A percentile compares a stretch with the other conserved stretches of the same genome.
These are phyloP conservation scores for Saccharomyces jurei DNA, from an alignment of 805 yeast species.

Conservation along the genomic window DNA sequence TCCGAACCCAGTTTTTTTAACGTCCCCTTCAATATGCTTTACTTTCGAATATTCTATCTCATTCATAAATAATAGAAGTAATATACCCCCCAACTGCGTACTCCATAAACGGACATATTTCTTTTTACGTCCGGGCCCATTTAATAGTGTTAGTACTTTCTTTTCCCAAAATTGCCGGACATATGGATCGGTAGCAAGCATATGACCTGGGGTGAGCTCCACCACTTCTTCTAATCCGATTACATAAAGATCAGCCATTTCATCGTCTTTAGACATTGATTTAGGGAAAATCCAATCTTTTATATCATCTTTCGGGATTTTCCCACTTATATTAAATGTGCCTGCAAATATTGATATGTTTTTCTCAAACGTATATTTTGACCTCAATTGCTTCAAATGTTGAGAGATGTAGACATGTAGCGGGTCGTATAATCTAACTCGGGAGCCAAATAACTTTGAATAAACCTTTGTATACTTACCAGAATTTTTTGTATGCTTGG, in stretches of 20 bases:
- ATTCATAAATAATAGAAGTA: slow-evolving; percentile 59
- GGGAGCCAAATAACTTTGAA: slow-evolving; percentile 23
- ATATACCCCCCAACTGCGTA: slow-evolving; percentile 81
- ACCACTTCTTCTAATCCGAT: slow-evolving; percentile 87
- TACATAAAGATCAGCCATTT: slow-evolving; percentile 58
- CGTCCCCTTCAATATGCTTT: slow-evolving; percentile 56
- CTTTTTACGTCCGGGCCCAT: slow-evolving; percentile 30
- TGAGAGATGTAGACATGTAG: slow-evolving; percentile 73
- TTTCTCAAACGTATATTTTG: slow-evolving; percentile 51
- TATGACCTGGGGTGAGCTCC: slow-evolving; percentile 75
- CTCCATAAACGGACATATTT: slow-evolving; percentile 56
- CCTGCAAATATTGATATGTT: slow-evolving; percentile 68
- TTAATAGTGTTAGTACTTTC: slow-evolving; percentile 43
- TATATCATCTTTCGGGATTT: slow-evolving; percentile 48
- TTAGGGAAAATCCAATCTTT: slow-evolving; percentile 75
- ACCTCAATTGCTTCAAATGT: slow-evolving; percentile 43
- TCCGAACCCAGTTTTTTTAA: slow-evolving; percentile 87
- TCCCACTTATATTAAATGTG: slow-evolving; percentile 82
- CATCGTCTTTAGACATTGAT: not conserved
- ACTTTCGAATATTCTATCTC: slow-evolving; percentile 45
- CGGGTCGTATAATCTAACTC: slow-evolving; percentile 79
- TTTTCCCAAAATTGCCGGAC: slow-evolving; percentile 59
- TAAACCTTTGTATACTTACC: slow-evolving; percentile 25
- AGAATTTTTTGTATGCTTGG: slow-evolving; percentile 28
- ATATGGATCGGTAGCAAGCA: slow-evolving; percentile 65